Conservation (phyloP, 2,329 filamentous ascomycete species). For the Talaromyces sp. region DNA sequence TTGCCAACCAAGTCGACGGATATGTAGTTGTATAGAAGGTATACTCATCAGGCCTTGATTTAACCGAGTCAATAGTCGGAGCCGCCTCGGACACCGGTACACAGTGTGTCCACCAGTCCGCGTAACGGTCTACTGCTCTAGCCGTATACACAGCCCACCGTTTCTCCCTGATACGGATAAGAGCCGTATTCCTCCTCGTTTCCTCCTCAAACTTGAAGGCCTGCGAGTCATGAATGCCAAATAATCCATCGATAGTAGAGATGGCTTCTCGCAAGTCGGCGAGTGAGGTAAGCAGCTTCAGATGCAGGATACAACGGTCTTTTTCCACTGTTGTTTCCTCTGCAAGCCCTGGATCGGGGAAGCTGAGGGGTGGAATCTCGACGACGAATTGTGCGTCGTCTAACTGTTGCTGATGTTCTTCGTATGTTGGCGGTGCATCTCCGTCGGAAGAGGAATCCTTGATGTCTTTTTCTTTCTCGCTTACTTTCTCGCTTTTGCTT, state of each 20-base stretch:
- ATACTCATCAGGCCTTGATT: no score
- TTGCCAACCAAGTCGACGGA: conserved; percentile 39
- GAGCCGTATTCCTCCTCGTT: conserved; percentile 41
- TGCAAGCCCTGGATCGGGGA: conserved; percentile 23
- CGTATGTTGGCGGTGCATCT: conserved; percentile 29
- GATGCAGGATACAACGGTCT: conserved; percentile 67
- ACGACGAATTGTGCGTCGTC: conserved; percentile 5
- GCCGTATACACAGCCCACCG: conserved; percentile 70
- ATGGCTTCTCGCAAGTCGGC: conserved; percentile 66
- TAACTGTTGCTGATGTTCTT: conserved; percentile 21
- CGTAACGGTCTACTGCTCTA: conserved; percentile 67
- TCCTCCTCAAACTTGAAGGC: conserved; percentile 40
- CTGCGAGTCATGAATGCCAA: conserved; percentile 57
- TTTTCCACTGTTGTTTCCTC: conserved; percentile 32
- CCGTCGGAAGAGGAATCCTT: not conserved
- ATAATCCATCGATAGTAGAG: conserved; percentile 66
- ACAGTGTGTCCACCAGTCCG: conserved; percentile 59
- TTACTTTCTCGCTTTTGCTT: not conserved
- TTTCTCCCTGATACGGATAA: conserved; percentile 65
- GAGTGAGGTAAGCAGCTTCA: conserved; percentile 70
- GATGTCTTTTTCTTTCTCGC: not conserved
- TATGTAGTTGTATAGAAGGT: conserved; percentile 17
- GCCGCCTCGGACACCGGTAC: conserved; percentile 21
- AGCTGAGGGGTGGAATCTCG: conserved; percentile 29
- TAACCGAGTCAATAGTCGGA: conserved; percentile 22